Evolutionary conservation across 495 filamentous ascomycete species (phyloP).

Genomic region (Talaromyces wortmannii): DNA sequence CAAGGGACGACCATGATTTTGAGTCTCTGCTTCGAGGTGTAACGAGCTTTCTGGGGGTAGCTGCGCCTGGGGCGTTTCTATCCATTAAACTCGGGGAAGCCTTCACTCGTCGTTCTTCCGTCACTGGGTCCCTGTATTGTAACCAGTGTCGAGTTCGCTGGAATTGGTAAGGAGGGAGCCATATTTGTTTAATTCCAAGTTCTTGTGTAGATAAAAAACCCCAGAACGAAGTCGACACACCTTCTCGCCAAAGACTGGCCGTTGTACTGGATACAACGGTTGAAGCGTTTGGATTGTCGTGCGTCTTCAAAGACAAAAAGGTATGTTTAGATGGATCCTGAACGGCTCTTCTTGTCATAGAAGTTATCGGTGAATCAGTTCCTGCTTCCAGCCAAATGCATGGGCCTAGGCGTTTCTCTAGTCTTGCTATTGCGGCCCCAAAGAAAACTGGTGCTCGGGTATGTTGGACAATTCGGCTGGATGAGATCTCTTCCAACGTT

Average conservation of each 20-base stretch:
- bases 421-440: slow-evolving; percentile 15
- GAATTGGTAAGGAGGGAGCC: background rate
- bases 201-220: background rate
- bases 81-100: background rate
- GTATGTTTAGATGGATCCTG: slow-evolving; percentile 3
- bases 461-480: slow-evolving; percentile 15
- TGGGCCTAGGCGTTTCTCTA: slow-evolving; percentile 14
- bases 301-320: slow-evolving; percentile 4
- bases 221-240: slow-evolving; percentile 7
- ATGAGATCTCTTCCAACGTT: background rate
- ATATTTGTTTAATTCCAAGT: background rate
- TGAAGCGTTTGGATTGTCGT: slow-evolving; percentile 5
- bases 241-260: slow-evolving; percentile 16
- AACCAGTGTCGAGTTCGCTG: background rate
- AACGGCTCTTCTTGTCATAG: slow-evolving; percentile 15
- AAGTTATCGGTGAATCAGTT: slow-evolving; percentile 18
- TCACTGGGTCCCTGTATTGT: background rate
- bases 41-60: background rate
- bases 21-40: background rate
- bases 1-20: background rate
- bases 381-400: slow-evolving; percentile 31
- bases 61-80: background rate
- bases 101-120: background rate
- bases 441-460: slow-evolving; percentile 27
- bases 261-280: slow-evolving; percentile 12